Evolutionary conservation across 2,329 filamentous ascomycete species (phyloP), one percentile per base, ranked within the genome.

Genomic region (Claviceps arundinis): DNA sequence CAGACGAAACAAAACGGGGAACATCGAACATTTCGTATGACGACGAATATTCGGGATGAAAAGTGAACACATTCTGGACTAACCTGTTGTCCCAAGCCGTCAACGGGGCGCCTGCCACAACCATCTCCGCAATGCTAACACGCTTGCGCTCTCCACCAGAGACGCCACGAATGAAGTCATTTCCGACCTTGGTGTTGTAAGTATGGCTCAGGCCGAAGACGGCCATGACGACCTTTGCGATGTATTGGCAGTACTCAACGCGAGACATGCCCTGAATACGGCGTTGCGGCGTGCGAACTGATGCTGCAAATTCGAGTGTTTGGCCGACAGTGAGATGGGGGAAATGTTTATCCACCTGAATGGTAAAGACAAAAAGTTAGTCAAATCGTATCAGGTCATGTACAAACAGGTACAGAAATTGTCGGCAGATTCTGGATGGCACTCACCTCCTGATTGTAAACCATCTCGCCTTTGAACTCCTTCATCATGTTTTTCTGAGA

Each of bases 51-150:
- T 22, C 11, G 24, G 17, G 3, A 19, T 34, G 3, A 4, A 19
- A 11, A 42, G 7, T 8, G 1, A 41, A 43, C 16, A 9, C 22
- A 34, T 14, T 17, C 0, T 47, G 40, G 14, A 53, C 56, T 40
- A 48, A 66, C 62, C 76, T 82, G 57, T 88, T 88, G 55, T 85
- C 88, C 87, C 87, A 93, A 0, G 67, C 69, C 5, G 60, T 64
- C 42, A 81, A 65, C 0, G 76, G 76, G 0, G 79, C 77, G 37
- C 74, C 71, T 16, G 82, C 82, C 11, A 89, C 71, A 54, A 84
- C 76, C 57, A 87, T 87, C 66, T 93, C 87, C 1, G 85, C 86
- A 55, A 93, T 89, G 45, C 82, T 86, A 5, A 94, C 87, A 63
- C 89, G 81, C 70, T 93, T 90, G 52, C 82, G 73, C 64, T 87